Evolutionary conservation across 2,329 filamentous ascomycete species (phyloP).

Genomic region (Microdochium nivale): DNA sequence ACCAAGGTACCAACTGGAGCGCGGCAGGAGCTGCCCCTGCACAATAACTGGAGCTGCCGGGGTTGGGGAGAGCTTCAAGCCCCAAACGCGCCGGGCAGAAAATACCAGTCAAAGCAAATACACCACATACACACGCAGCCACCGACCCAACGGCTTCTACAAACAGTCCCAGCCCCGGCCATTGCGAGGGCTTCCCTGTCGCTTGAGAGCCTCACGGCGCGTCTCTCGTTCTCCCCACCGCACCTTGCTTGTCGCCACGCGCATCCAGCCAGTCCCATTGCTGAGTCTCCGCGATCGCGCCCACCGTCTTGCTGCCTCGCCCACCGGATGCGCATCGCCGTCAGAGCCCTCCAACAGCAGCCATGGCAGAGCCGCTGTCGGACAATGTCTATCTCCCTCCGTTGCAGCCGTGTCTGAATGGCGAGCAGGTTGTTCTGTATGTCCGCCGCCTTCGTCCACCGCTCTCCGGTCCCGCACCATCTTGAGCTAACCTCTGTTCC

Average conservation of each 20-base stretch:
- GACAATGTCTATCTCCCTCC: constrained; percentile 73
- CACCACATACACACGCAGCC: background rate
- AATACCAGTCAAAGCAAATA: background rate
- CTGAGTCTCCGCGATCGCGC: constrained; percentile 3
- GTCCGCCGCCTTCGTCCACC: constrained; percentile 22
- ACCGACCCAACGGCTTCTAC: background rate
- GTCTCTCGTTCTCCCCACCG: background rate
- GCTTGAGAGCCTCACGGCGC: background rate
- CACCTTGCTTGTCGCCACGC: background rate
- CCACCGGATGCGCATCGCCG: constrained; percentile 20
- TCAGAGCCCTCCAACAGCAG: constrained; percentile 37
- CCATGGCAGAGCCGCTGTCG: constrained; percentile 60
- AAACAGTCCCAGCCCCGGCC: background rate
- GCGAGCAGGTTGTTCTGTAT: constrained; percentile 73
- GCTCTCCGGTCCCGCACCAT: constrained; percentile 5
- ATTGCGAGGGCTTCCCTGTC: background rate
- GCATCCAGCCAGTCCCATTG: constrained; percentile 3
- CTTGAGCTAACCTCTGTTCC: constrained; percentile 11
- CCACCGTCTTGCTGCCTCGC: constrained; percentile 6
- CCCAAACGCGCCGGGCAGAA: background rate
- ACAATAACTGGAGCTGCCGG: no score
- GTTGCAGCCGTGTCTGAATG: constrained; percentile 75
- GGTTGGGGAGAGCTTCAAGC: background rate
- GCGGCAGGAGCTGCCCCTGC: background rate
- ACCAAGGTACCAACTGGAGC: background rate